Conservation (phyloP, 179 eudicot genomes). For the Beta lomatogona region DNA sequence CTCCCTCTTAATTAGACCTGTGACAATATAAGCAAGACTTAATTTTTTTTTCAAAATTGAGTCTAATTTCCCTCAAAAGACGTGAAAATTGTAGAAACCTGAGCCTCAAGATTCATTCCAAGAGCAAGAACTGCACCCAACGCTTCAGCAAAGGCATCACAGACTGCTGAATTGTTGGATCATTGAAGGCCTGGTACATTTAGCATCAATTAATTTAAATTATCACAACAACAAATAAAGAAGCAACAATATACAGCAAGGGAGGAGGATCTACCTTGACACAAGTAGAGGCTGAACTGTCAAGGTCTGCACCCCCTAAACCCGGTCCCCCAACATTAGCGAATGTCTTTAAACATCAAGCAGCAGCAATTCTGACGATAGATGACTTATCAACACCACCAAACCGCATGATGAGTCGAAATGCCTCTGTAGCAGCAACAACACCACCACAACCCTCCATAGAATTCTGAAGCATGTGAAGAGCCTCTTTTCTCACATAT, state of each 20-base stretch:
- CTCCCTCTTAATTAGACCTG: conserved; percentile 91
- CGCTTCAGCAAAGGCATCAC: conserved; percentile 98
- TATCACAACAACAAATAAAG: neutral
- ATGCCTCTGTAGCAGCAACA: conserved; percentile 73
- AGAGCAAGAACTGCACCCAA: conserved; percentile 93
- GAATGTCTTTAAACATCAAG: conserved; percentile 92
- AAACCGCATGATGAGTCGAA: conserved; percentile 65
- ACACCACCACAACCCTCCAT: conserved; percentile 91
- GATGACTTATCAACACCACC: conserved; percentile 86
- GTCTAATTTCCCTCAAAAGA: conserved; percentile 8
- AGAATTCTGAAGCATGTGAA: conserved; percentile 91
- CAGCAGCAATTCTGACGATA: conserved; percentile 93
- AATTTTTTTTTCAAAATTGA: conserved; percentile 19
- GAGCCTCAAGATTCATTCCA: conserved; percentile 96
- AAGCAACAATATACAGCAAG: conserved; percentile 1
- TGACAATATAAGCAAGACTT: conserved; percentile 21
- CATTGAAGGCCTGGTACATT: conserved; percentile 73
- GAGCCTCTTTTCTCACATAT: conserved; percentile 90
- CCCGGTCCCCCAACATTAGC: conserved; percentile 95
- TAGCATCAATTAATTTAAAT: conserved; percentile 11
- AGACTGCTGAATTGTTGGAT: conserved; percentile 71
- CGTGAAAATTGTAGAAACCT: conserved; percentile 42
- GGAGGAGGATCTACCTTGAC: conserved; percentile 62
- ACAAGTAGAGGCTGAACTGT: conserved; percentile 73
- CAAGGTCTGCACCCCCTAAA: conserved; percentile 83